phyloP scores from a whole-genome alignment of 2,329 filamentous ascomycete genomes.

The Claviceps capensis region DNA sequence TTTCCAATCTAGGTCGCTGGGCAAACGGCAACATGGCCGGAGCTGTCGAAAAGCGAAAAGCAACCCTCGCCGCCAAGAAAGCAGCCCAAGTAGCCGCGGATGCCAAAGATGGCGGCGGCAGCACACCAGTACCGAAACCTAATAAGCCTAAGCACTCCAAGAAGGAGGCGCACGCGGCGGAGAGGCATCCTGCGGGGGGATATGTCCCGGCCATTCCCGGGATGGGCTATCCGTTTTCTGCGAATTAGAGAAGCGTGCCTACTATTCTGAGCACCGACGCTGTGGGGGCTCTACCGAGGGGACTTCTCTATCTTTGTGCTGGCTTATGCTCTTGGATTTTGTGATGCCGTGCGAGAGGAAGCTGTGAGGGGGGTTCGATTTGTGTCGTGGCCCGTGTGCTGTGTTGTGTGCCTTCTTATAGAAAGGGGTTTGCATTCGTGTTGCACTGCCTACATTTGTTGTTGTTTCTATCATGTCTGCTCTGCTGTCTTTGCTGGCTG shows the following conservation, averaged over 20 bases:
- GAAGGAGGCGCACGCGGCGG: constrained; percentile 14
- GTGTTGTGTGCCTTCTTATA: too few relatives aligned
- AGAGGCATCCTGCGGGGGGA: constrained; percentile 2
- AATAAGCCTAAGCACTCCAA: constrained; percentile 20
- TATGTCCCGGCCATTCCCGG: constrained; percentile 13
- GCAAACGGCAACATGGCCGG: constrained; percentile 45
- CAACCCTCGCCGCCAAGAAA: constrained; percentile 46
- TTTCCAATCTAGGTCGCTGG: constrained; percentile 35
- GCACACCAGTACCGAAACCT: constrained; percentile 21
- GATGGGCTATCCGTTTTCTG: constrained; percentile 15
- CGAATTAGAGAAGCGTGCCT: constrained; percentile 2
- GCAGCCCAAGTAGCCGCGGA: constrained; percentile 30
- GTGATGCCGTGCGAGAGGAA: too few relatives aligned
- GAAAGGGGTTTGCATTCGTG: too few relatives aligned
- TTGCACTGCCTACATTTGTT: too few relatives aligned
- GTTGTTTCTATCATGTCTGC: too few relatives aligned
- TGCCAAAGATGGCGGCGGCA: constrained; percentile 16
- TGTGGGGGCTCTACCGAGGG: too few relatives aligned
- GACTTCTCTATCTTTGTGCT: too few relatives aligned
- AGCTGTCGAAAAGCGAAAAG: constrained; percentile 47
- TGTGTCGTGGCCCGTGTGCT: too few relatives aligned
- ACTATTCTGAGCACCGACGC: too few relatives aligned
- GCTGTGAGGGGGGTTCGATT: too few relatives aligned
- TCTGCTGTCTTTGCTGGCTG: too few relatives aligned
- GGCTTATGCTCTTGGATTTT: too few relatives aligned